Base-by-base conservation (phyloP, 2,329 filamentous ascomycete species). In the Taxawa tesnikishii region DNA sequence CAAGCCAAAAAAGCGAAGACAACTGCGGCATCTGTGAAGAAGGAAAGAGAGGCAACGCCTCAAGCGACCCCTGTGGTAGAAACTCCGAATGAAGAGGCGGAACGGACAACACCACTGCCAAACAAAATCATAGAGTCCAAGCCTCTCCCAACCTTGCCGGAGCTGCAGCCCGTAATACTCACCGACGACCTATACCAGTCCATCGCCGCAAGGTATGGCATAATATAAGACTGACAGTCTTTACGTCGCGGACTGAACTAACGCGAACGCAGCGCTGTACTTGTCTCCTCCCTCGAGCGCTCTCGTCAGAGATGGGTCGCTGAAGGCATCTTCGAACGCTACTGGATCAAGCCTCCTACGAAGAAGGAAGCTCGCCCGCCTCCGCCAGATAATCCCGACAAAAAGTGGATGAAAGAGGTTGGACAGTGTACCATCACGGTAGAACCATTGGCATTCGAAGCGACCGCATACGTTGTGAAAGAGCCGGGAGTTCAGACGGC, bases 361-460 rank as follows among this genome's bases (percentile, higher is more conserved):
- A 70, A 71, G 40, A 82, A 79, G 52, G 74, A 76, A 26, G 68
- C 71, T n/a, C 38, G 31, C 13, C 44, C 46, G 3, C 54, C 74
- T 15, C 67, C 69, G 33, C 75, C 53, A 13, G 46, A 47, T 33
- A 55, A 55, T 25, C 49, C 51, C 4, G 49, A 53, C 25, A 37
- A 41, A 16, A 52, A 51, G 33, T 50, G 43, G 39, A 52, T 53
- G 49, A 63, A 56, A 49, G 47, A 76, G 53, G 68, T 83, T 14
- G 83, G 83, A 43, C 71, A 70, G 43, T 75, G 82, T 39, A 75
- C 75, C 19, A 74, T 92, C 39, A 79, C 74, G 14, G 74, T 87
- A 38, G 83, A 87, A 53, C 83, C 83, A 27, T 81, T 90, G 49
- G 71, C 81, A 26, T 73, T 90, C 44, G 79, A 85, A 43, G 81